Evolutionary conservation across 31 red algal species (phyloP).

Genomic region (Porphyra umbilicalis): DNA sequence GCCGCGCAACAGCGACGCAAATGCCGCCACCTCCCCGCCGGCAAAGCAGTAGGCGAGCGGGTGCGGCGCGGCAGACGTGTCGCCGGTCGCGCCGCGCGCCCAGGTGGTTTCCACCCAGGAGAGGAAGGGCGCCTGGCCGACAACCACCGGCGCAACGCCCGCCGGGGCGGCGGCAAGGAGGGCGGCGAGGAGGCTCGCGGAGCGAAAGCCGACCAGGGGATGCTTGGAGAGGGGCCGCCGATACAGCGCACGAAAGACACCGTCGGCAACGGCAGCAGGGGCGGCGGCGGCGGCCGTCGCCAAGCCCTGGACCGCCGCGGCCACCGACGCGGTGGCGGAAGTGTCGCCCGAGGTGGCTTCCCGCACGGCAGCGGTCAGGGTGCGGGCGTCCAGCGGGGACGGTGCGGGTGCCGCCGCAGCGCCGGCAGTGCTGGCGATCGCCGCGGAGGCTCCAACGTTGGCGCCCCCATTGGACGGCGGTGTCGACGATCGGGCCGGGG

Average conservation of each 20-base stretch:
- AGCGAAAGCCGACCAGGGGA: constrained; percentile 32
- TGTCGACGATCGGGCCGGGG: neutral
- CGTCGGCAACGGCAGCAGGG: neutral
- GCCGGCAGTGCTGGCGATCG: constrained; percentile 1
- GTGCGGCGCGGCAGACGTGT: constrained; percentile 13
- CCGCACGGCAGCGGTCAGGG: neutral
- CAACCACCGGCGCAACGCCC: constrained; percentile 17
- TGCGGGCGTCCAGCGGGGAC: neutral
- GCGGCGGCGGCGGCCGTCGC: neutral
- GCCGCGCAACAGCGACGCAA: constrained; percentile 21
- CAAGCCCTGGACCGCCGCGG: neutral
- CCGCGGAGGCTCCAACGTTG: neutral
- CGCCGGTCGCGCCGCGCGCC: constrained; percentile 27
- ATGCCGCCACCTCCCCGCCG: constrained; percentile 35
- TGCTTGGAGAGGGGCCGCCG: neutral
- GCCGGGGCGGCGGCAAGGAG: constrained; percentile 47
- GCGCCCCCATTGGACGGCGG: neutral
- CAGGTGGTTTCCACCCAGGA: constrained; percentile 47
- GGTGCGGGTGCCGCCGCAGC: neutral
- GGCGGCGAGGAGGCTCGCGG: constrained; percentile 25
- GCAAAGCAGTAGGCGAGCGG: constrained; percentile 46
- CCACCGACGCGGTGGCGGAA: neutral
- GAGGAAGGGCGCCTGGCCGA: constrained; percentile 25
- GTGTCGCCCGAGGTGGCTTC: neutral
- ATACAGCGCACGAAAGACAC: neutral